Conservation (phyloP, 495 filamentous ascomycete species). For the Cryomyces minteri region DNA sequence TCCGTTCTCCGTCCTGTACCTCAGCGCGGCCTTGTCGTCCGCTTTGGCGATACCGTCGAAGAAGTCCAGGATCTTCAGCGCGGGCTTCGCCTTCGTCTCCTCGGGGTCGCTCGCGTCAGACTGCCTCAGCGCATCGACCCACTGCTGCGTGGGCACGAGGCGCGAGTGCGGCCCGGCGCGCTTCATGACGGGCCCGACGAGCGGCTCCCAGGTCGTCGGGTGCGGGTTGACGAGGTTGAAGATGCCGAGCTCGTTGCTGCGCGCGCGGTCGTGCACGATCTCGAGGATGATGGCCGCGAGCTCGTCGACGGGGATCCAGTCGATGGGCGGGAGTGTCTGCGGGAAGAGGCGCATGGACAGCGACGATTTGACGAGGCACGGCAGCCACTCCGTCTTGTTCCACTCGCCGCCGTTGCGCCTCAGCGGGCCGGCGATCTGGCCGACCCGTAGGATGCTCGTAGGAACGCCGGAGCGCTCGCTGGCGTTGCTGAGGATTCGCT, state of each 20-base stretch:
- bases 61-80: too few relatives aligned
- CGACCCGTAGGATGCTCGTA: background rate
- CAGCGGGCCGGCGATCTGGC: background rate
- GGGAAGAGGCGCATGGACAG: slow-evolving; percentile 8
- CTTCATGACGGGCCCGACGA: too few relatives aligned
- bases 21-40: too few relatives aligned
- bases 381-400: background rate
- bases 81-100: too few relatives aligned
- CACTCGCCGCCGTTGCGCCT: background rate
- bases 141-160: too few relatives aligned
- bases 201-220: background rate
- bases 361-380: slow-evolving; percentile 13
- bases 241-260: too few relatives aligned
- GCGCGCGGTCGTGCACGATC: slow-evolving; percentile 1
- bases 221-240: background rate
- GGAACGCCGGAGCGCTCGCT: background rate
- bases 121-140: too few relatives aligned
- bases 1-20: too few relatives aligned
- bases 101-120: too few relatives aligned
- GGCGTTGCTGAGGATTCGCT: background rate
- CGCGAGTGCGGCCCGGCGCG: too few relatives aligned
- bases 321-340: background rate
- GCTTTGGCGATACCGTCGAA: too few relatives aligned
- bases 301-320: slow-evolving; percentile 18
- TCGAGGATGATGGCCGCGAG: slow-evolving; percentile 9